A percentile compares a stretch with the other conserved stretches of the same genome.
phyloP scores from a whole-genome alignment of 2,329 filamentous ascomycete genomes.

The Aspergillus ibericus region DNA sequence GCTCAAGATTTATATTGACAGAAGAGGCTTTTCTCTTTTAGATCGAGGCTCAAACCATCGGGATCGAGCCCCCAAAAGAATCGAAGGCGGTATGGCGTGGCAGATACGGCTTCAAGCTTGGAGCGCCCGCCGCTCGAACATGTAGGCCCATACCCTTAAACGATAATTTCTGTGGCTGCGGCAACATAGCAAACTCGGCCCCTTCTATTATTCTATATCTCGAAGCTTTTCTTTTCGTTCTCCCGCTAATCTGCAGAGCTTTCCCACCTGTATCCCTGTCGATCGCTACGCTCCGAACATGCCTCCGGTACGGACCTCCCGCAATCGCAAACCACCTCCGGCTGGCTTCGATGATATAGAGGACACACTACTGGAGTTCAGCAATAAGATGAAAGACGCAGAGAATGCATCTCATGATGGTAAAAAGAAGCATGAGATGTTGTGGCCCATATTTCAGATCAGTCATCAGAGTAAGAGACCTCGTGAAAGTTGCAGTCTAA shows the following conservation, averaged over 20 bases:
- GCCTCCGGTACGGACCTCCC: slow-evolving; percentile 61
- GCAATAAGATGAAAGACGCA: slow-evolving; percentile 72
- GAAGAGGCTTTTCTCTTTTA: background rate
- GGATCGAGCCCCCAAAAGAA: background rate
- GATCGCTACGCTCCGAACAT: slow-evolving; percentile 39
- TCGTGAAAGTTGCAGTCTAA: background rate
- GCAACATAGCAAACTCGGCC: background rate
- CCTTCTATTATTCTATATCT: background rate
- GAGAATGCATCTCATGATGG: slow-evolving; percentile 80
- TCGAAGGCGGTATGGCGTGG: slow-evolving; percentile 10
- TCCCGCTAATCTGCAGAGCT: background rate
- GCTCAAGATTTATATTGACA: background rate
- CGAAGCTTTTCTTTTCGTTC: background rate
- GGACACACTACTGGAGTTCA: slow-evolving; percentile 66
- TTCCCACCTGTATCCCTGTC: background rate
- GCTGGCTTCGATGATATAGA: slow-evolving; percentile 69
- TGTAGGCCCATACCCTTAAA: background rate
- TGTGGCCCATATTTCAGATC: slow-evolving; percentile 98
- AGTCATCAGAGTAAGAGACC: slow-evolving; percentile 75
- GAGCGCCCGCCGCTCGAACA: background rate
- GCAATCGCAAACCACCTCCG: slow-evolving; percentile 64
- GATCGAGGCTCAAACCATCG: background rate
- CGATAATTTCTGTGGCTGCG: background rate
- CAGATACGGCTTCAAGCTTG: slow-evolving; percentile 3
- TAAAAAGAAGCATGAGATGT: slow-evolving; percentile 84